A percentile compares a stretch with the other conserved stretches of the same genome.
Conservation (phyloP, 2,329 filamentous ascomycete species). For the Madurella fahalii region DNA sequence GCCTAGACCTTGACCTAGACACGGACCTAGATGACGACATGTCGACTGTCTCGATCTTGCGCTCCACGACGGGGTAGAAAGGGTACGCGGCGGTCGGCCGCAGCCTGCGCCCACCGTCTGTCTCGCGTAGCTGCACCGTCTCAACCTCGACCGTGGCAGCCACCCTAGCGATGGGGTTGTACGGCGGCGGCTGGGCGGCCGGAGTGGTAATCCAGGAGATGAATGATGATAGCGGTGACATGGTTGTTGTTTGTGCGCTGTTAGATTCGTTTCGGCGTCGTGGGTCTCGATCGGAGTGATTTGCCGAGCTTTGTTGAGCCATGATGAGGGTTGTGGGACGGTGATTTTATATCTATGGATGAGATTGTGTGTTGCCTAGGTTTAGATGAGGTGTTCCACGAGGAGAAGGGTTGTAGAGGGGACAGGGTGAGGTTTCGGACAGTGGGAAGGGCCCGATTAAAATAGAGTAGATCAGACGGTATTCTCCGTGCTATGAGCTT, state of each 20-base stretch:
- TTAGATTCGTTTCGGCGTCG: too few relatives aligned
- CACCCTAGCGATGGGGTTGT: neutral
- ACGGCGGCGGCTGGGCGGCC: neutral
- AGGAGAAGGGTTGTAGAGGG: too few relatives aligned
- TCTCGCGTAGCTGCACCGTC: conserved; percentile 1
- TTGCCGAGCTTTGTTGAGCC: neutral
- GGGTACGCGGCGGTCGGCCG: neutral
- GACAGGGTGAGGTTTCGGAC: too few relatives aligned
- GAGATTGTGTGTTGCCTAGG: too few relatives aligned
- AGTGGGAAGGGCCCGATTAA: too few relatives aligned
- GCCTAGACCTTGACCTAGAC: neutral
- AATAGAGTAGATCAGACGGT: too few relatives aligned
- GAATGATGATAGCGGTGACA: neutral
- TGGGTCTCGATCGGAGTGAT: too few relatives aligned
- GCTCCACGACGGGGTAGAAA: neutral
- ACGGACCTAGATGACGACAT: neutral
- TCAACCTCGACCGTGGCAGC: neutral
- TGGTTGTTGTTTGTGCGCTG: too few relatives aligned
- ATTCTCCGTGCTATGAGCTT: too few relatives aligned
- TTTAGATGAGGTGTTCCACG: too few relatives aligned
- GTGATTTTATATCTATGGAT: neutral
- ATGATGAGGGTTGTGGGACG: neutral
- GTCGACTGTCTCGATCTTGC: neutral
- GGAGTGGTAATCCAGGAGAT: neutral
- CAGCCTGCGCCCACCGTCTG: neutral